These are phyloP conservation scores for Sphaerulina musiva DNA, from an alignment of 2,329 filamentous ascomycete genomes.

Conservation along the genomic window DNA sequence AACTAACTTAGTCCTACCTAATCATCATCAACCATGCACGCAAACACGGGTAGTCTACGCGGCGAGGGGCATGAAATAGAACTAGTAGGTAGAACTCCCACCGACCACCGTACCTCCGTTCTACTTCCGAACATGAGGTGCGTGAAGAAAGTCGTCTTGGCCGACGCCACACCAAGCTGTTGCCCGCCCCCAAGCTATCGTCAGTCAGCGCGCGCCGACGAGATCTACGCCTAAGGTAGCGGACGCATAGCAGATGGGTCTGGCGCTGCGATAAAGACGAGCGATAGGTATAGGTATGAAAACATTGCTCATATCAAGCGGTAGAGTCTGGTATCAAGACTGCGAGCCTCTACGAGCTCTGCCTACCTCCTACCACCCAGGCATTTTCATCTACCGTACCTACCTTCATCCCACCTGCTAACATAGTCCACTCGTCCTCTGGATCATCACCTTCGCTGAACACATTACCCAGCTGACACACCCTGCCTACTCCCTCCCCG, in stretches of 20 bases:
- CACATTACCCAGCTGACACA: not conserved
- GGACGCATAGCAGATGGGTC: not conserved
- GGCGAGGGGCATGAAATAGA: too few relatives aligned
- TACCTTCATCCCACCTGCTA: not conserved
- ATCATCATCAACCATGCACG: too few relatives aligned
- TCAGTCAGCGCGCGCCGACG: not conserved
- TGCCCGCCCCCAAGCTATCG: not conserved
- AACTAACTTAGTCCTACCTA: too few relatives aligned
- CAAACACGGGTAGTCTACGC: too few relatives aligned
- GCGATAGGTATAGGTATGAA: not conserved
- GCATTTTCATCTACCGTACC: too few relatives aligned
- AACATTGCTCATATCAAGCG: not conserved
- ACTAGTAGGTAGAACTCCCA: too few relatives aligned
- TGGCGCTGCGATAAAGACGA: not conserved
- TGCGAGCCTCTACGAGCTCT: too few relatives aligned
- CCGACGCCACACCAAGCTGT: not conserved
- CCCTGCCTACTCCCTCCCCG: not conserved
- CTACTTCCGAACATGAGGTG: too few relatives aligned
- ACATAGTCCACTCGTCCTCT: not conserved
- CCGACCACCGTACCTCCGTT: too few relatives aligned
- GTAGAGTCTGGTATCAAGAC: not conserved
- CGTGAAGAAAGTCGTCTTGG: not conserved
- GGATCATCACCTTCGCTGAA: not conserved
- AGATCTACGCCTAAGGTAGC: too few relatives aligned
- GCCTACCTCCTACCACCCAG: too few relatives aligned